phyloP scores from a whole-genome alignment of 2,329 filamentous ascomycete species.

The Mycosphaerelloides madeirae region DNA sequence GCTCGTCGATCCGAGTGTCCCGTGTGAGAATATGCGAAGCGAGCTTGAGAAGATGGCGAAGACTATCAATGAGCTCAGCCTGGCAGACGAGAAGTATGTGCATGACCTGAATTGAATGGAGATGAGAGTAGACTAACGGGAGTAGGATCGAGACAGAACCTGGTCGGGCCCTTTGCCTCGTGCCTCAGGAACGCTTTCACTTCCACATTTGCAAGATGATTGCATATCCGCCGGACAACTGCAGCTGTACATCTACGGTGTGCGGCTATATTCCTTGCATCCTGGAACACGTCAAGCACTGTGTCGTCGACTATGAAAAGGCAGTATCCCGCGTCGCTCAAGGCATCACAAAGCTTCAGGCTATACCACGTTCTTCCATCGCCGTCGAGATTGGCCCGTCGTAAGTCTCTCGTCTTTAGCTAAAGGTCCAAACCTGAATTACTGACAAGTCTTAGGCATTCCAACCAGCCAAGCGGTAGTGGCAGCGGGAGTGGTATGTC shows the following conservation, averaged over 20 bases:
- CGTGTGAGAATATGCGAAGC: not conserved
- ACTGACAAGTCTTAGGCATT: not conserved
- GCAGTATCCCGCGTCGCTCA: not conserved
- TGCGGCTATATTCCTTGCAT: not conserved
- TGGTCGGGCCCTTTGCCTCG: not conserved
- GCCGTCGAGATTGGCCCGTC: not conserved
- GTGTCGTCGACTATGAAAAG: not conserved
- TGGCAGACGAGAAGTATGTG: not conserved
- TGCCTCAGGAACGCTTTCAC: not conserved
- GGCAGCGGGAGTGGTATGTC: not conserved
- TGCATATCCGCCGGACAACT: not conserved
- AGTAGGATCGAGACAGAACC: not conserved
- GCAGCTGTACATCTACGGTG: not conserved
- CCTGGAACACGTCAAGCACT: not conserved
- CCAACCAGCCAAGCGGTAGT: conserved; percentile 2
- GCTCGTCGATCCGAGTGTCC: not conserved
- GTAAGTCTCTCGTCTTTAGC: not conserved
- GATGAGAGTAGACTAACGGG: too few species aligned
- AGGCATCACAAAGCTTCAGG: not conserved
- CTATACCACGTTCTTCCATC: not conserved
- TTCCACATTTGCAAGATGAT: not conserved
- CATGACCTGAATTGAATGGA: too few species aligned
- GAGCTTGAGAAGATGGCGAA: not conserved
- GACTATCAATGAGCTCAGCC: not conserved
- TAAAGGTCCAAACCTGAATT: not conserved